Conservation (phyloP, 2,329 filamentous ascomycete species). For the Neonectria faginata region DNA sequence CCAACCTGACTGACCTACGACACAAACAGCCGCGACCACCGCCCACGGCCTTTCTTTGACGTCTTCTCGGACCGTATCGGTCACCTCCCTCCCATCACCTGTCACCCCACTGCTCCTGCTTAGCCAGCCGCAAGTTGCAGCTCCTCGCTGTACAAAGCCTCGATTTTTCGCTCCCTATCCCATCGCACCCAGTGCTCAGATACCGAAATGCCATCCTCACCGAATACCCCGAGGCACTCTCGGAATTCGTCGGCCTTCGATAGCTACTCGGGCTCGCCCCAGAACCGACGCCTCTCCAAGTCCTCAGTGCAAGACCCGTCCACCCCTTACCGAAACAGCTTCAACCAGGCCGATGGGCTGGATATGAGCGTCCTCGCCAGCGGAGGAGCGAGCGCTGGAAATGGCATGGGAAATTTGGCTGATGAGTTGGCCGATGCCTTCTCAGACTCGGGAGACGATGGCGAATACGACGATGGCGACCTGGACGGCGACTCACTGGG, state of each 20-base stretch:
- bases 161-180: constrained; percentile 25
- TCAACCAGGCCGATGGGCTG: constrained; percentile 61
- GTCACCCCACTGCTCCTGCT: constrained; percentile 13
- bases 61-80: constrained; percentile 8
- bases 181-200: constrained; percentile 14
- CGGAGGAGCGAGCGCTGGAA: constrained; percentile 57
- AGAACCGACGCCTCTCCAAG: constrained; percentile 61
- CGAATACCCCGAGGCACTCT: constrained; percentile 69
- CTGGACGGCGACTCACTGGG: constrained; percentile 41
- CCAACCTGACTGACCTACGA: constrained; percentile 5
- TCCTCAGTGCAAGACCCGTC: constrained; percentile 63
- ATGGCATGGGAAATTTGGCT: constrained; percentile 80
- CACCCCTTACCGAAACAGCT: constrained; percentile 62
- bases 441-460: constrained; percentile 73
- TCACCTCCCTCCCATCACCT: constrained; percentile 1
- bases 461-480: constrained; percentile 60
- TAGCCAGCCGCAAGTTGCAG: constrained; percentile 15
- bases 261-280: constrained; percentile 59
- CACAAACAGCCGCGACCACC: not conserved
- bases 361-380: constrained; percentile 60
- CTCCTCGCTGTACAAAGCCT: constrained; percentile 16
- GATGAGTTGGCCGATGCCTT: constrained; percentile 84
- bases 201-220: constrained; percentile 54
- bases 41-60: constrained; percentile 2
- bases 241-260: constrained; percentile 68